A percentile compares a stretch with the other conserved stretches of the same genome.
phyloP scores from a whole-genome alignment of 2,329 filamentous ascomycete species.

The Verticillium tricorpus region DNA sequence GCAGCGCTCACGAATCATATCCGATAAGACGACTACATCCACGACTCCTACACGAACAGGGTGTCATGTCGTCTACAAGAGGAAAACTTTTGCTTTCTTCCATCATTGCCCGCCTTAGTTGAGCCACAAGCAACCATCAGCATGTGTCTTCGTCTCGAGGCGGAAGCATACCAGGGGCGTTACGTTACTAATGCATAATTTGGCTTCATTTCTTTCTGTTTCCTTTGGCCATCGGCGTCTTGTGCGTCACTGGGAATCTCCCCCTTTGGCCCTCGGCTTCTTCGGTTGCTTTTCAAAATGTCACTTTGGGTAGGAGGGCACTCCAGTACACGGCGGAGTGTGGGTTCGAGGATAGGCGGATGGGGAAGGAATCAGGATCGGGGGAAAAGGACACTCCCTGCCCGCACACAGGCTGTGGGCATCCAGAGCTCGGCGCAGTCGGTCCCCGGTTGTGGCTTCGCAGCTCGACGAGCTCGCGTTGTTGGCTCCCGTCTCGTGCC shows the following conservation, averaged over 20 bases:
- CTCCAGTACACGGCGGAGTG: neutral
- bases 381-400: neutral
- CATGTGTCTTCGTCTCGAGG: conserved; percentile 1
- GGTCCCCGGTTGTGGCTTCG: neutral
- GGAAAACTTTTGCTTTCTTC: conserved; percentile 5
- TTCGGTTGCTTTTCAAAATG: neutral
- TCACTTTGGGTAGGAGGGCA: neutral
- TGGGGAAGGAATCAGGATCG: neutral
- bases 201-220: conserved; percentile 1
- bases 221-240: neutral
- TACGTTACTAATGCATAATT: conserved; percentile 17
- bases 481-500: neutral
- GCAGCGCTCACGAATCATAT: conserved; percentile 3
- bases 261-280: neutral
- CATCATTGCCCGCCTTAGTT: conserved; percentile 5
- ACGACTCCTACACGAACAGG: neutral
- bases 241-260: neutral
- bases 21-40: neutral
- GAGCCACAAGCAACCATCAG: conserved; percentile 7
- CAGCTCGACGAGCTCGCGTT: neutral
- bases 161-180: conserved; percentile 9
- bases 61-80: conserved; percentile 2
- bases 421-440: neutral
- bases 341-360: neutral
- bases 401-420: neutral